Conservation (phyloP, 164 flowering plant genomes). For the Houttuynia cordata region DNA sequence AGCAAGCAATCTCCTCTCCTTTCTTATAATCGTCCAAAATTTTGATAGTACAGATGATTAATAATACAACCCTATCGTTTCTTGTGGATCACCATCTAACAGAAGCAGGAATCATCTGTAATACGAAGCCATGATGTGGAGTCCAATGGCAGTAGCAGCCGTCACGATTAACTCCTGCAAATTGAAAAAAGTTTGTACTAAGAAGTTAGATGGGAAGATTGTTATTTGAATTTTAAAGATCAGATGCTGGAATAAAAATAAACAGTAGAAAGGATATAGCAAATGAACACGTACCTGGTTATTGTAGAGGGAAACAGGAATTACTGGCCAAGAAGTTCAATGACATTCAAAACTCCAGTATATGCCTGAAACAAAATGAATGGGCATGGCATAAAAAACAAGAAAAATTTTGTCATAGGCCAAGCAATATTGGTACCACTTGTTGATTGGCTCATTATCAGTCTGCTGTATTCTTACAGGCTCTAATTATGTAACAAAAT, state of each 20-base stretch:
- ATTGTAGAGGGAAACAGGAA: slow-evolving; percentile 72
- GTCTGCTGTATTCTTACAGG: too few relatives aligned
- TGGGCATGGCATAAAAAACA: not conserved
- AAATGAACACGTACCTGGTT: slow-evolving; percentile 70
- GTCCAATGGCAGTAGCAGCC: slow-evolving; percentile 35
- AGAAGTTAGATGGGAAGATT: not conserved
- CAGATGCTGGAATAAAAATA: too few relatives aligned
- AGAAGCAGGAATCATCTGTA: slow-evolving; percentile 30
- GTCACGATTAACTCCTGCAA: slow-evolving; percentile 69
- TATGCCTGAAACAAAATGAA: slow-evolving; percentile 47
- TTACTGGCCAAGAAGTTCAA: slow-evolving; percentile 42
- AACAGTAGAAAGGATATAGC: not conserved
- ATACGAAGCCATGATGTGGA: slow-evolving; percentile 52
- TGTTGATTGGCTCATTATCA: too few relatives aligned
- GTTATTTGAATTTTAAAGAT: not conserved
- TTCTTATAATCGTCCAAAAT: slow-evolving; percentile 22
- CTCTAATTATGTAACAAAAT: not conserved
- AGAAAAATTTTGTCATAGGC: not conserved
- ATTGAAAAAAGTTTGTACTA: not conserved
- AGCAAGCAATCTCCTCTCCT: not conserved
- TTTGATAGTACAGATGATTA: slow-evolving; percentile 11
- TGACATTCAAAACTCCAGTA: slow-evolving; percentile 61
- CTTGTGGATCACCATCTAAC: slow-evolving; percentile 1
- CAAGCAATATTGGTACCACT: too few relatives aligned
- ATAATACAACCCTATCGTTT: not conserved